Percentiles rank a stretch among this genome's conserved stretches.
phyloP scores from a whole-genome alignment of 768 basidiomycete genomes.

The Boletus rufocinnamomeus region DNA sequence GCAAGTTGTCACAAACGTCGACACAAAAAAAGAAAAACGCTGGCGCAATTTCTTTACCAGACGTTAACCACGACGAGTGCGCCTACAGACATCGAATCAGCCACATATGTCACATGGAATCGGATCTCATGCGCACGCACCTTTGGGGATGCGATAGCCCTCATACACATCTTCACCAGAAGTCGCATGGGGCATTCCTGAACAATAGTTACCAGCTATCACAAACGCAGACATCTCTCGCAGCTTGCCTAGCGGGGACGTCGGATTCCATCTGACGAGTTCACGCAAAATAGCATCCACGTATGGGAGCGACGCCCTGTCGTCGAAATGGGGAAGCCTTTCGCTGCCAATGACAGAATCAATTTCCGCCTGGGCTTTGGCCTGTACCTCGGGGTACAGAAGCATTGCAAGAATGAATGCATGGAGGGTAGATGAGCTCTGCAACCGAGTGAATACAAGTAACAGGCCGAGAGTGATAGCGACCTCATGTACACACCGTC shows the following conservation, averaged over 20 bases:
- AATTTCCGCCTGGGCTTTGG: slow-evolving; percentile 28
- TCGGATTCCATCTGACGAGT: slow-evolving; percentile 30
- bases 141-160: slow-evolving; percentile 46
- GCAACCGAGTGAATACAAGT: neutral
- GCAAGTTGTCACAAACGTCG: neutral
- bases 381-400: slow-evolving; percentile 30
- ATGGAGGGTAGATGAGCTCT: slow-evolving; percentile 30
- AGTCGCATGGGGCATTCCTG: slow-evolving; percentile 30
- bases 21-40: neutral
- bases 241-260: slow-evolving; percentile 25
- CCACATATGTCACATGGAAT: neutral
- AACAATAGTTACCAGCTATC: neutral
- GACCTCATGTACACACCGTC: slow-evolving; percentile 17
- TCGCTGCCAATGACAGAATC: slow-evolving; percentile 27
- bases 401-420: slow-evolving; percentile 33
- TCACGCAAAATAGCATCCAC: slow-evolving; percentile 45
- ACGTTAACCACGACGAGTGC: slow-evolving; percentile 37
- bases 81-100: slow-evolving; percentile 16
- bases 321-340: slow-evolving; percentile 30
- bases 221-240: neutral
- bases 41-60: slow-evolving; percentile 28
- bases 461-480: neutral
- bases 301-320: slow-evolving; percentile 39
- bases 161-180: slow-evolving; percentile 29
- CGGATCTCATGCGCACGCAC: slow-evolving; percentile 10